Evolutionary conservation across 2,329 filamentous ascomycete species (phyloP).

Genomic region (Sclerotinia borealis): DNA sequence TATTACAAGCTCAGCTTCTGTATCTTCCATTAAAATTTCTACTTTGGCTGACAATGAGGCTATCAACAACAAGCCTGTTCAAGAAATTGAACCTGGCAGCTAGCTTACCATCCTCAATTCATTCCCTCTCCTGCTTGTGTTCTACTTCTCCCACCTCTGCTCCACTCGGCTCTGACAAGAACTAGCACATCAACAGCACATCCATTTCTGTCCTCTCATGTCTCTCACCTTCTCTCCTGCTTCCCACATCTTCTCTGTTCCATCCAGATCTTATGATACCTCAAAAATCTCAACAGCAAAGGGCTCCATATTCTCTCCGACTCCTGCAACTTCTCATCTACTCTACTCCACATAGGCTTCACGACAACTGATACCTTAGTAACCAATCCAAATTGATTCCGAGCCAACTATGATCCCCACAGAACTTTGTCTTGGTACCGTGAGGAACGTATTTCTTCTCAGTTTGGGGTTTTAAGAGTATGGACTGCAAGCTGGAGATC

Average conservation of each 20-base stretch:
- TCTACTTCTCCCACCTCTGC: neutral
- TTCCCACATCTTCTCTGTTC: neutral
- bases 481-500: neutral
- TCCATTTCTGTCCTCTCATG: neutral
- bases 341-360: neutral
- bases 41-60: neutral
- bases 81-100: no score
- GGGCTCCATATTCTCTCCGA: neutral
- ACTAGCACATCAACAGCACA: neutral
- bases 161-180: neutral
- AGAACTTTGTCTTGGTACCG: neutral
- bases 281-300: neutral
- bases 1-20: neutral
- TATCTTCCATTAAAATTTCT: neutral
- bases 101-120: no score
- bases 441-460: neutral
- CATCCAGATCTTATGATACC: neutral
- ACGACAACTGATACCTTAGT: neutral
- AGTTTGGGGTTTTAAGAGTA: neutral
- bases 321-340: neutral
- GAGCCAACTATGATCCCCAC: neutral
- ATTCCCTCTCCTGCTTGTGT: neutral
- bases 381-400: neutral
- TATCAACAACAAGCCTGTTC: neutral
- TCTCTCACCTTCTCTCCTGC: neutral